These are phyloP conservation scores for Eucalyptus sp. DNA, from an alignment of 345 rosid genomes.

Conservation along the genomic window DNA sequence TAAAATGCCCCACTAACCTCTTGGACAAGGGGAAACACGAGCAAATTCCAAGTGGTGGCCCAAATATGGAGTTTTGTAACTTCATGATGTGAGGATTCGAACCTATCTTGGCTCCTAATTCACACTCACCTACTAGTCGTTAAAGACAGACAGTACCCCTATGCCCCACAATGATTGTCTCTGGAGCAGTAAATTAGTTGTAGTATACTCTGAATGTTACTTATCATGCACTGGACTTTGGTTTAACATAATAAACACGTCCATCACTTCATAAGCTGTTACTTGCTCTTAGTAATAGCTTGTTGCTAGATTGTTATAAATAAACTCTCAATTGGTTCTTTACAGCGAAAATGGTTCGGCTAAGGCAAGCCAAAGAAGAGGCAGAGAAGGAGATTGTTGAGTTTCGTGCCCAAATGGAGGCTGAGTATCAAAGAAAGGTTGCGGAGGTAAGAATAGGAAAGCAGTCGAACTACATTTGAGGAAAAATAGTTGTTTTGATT, in stretches of 20 bases:
- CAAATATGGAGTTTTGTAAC: neutral
- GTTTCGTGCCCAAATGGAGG: conserved; percentile 56
- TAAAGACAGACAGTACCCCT: neutral
- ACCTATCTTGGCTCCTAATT: neutral
- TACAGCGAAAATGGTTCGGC: conserved; percentile 64
- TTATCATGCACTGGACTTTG: neutral
- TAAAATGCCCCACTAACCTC: neutral
- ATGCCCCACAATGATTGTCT: neutral
- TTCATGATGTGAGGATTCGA: neutral
- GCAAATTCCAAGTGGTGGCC: neutral
- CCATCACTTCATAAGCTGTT: neutral
- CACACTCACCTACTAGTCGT: neutral
- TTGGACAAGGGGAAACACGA: neutral
- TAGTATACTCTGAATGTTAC: neutral
- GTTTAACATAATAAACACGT: neutral
- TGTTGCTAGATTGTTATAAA: neutral
- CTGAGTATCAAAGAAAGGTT: conserved; percentile 57
- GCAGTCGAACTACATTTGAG: neutral
- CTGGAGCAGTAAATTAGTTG: neutral
- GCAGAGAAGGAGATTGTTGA: conserved; percentile 64
- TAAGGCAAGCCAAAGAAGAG: conserved; percentile 87
- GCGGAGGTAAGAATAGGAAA: conserved; percentile 38
- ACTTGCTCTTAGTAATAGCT: neutral
- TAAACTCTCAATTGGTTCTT: neutral
- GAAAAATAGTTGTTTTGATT: neutral